Conservation (phyloP, 345 rosid species). For the Syzygium grande region DNA sequence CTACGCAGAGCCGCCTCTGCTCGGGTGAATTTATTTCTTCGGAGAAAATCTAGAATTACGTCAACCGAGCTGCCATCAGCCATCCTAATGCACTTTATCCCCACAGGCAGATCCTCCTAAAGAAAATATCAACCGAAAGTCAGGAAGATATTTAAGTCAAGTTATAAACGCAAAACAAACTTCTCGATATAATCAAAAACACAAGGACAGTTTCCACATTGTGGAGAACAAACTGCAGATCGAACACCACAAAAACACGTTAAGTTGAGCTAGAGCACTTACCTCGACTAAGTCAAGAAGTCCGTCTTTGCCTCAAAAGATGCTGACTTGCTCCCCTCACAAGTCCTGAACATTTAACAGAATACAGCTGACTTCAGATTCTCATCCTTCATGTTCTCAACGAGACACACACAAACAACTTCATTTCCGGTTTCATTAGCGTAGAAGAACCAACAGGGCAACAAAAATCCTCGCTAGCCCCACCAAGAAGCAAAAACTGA, state of each 20-base stretch:
- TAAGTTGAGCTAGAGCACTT: background rate
- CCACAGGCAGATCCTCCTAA: conserved; percentile 5
- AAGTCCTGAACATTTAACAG: background rate
- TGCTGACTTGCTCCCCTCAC: background rate
- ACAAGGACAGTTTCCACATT: background rate
- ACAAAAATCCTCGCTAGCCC: background rate
- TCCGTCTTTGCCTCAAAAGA: background rate
- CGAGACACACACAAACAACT: background rate
- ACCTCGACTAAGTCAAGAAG: background rate
- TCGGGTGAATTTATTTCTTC: conserved; percentile 64
- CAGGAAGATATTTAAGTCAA: background rate
- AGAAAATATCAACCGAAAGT: background rate
- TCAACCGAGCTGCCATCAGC: conserved; percentile 58
- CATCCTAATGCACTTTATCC: conserved; percentile 34
- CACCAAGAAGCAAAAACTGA: background rate
- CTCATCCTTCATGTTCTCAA: background rate
- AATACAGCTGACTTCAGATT: background rate
- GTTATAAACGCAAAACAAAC: background rate
- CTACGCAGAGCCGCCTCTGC: conserved; percentile 96
- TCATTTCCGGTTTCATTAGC: background rate
- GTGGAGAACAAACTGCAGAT: background rate
- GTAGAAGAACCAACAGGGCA: background rate
- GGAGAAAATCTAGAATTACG: conserved; percentile 71
- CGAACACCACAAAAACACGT: background rate
- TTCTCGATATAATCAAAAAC: background rate